Evolutionary conservation across 1,139 yeast species (phyloP), one percentile per base, ranked within the genome.

Genomic region (Kodamaea ohmeri): DNA sequence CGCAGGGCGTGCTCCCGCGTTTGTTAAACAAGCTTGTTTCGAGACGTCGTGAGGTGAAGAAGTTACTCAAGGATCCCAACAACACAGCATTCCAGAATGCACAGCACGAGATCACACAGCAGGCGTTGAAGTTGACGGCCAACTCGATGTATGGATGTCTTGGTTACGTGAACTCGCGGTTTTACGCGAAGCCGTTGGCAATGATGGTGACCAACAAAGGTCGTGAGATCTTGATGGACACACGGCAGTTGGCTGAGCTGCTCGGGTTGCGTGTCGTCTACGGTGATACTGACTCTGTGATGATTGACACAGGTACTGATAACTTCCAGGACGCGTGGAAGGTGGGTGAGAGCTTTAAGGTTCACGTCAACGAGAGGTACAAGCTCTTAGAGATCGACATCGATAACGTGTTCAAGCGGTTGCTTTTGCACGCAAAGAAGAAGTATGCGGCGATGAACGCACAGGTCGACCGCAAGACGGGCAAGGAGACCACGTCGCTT

Each of bases 131-230:
- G 60, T 73, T 94, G 55, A 94, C 98, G 2, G 99, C 99, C 14
- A 94, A 94, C 63, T 92, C 98, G 21, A 92, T 94, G 97, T 94
- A 94, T 64, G 99, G 99, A 57, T 94, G 98, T 76, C 75, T 94
- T 52, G 99, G 98, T 48, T 90, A 83, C 60, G 84, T 85, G 8
- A 78, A 84, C 52, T 89, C 97, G 17, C 76, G 98, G 53, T 94
- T 94, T 60, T 92, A 90, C 56, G 99, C 98, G 9, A 83, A 88
- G 55, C 97, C 97, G 1, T 71, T 94, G 51, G 98, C 98, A 5
- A 88, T 88, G 90, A 70, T 94, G 56, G 96, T 90, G 36, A 94
- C 99, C 1, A 84, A 81, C 54, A 88, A 89, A 59, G 99, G 99
- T 55, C 77, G 99, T 65, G 97, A 94, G 61, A 89, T 90, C 59